Conservation (phyloP, 2,329 filamentous ascomycete genomes). For the Furcasterigmium furcatum region DNA sequence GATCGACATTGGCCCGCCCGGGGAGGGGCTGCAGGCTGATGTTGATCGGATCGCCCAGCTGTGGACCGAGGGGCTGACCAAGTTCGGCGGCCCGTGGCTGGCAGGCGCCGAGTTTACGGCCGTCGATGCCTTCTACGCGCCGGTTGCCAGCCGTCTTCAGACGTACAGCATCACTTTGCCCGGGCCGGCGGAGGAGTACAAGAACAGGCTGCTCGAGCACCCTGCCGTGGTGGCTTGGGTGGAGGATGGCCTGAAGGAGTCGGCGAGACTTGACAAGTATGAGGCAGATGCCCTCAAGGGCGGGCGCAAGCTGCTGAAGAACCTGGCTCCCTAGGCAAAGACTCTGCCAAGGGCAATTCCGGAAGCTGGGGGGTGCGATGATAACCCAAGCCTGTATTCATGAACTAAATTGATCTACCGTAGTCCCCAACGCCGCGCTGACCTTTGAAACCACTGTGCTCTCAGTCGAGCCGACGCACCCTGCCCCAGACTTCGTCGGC, state of each 20-base stretch:
- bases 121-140: conserved; percentile 39
- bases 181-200: conserved; percentile 25
- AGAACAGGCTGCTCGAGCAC: conserved; percentile 27
- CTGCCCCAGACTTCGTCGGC: conserved; percentile 91
- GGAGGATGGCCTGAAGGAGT: conserved; percentile 30
- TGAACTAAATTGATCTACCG: background rate
- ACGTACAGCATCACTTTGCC: conserved; percentile 31
- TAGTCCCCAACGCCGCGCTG: background rate
- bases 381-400: background rate
- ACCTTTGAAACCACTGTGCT: background rate
- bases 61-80: conserved; percentile 31
- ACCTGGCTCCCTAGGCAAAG: conserved; percentile 15
- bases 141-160: conserved; percentile 32
- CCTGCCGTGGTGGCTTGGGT: conserved; percentile 34
- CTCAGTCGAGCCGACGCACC: conserved; percentile 48
- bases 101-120: conserved; percentile 32
- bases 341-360: background rate
- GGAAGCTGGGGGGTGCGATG: too few relatives aligned
- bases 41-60: conserved; percentile 30
- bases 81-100: conserved; percentile 38
- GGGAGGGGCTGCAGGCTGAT: conserved; percentile 26
- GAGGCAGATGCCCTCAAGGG: conserved; percentile 24
- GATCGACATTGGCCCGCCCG: conserved; percentile 24
- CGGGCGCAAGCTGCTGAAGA: conserved; percentile 24
- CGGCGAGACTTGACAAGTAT: conserved; percentile 29